Evolutionary conservation across 768 basidiomycete species (phyloP), one percentile per base, ranked within the genome.

Genomic region (Lepiota brunneoincarnata): DNA sequence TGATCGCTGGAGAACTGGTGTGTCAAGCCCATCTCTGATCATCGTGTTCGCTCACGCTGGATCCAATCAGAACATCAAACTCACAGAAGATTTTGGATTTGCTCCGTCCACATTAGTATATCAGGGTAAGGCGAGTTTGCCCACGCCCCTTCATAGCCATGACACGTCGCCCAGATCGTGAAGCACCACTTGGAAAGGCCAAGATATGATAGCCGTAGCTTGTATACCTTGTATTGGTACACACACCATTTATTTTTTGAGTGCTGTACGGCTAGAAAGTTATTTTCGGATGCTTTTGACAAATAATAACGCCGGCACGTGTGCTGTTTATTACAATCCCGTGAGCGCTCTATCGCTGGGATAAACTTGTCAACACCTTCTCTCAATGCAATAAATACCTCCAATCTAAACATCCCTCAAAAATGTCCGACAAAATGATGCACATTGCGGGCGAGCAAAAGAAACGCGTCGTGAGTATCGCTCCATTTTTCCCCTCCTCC

Each of bases 51-150:
- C 48, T 50, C 21, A n/a, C 35, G 12, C 21, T 12, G 41, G 7
- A 21, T 17, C 39, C 18, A 4, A 26, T 2, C 55, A 93, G 90
- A 80, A 78, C 39, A 80, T 93, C 50, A 71, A 75, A 58, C 69
- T 92, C 51, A 78, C 83, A 24, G 84, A 87, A 3, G 85, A 91
- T 52, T 92, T 93, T 64, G 91, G 91, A 5, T 88, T 90, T 63
- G 91, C 91, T 4, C 91, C 91, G 0, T 93, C 91, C 6, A 93
- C 91, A 7, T 68, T 93, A 18, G 81, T 90, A 21, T 79, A 88
- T 69, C 84, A 84, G 71, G 87, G 87, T 71, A 76, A 63, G 62
- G 55, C 56, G 37, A 56, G 49, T 17, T 35, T n/a, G 31, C 39
- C 10, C 49, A 31, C 7, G 11, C 28, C 20, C 23, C 15, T 17